Conservation (phyloP, 2,329 filamentous ascomycete species). For the Penicillium paneum region DNA sequence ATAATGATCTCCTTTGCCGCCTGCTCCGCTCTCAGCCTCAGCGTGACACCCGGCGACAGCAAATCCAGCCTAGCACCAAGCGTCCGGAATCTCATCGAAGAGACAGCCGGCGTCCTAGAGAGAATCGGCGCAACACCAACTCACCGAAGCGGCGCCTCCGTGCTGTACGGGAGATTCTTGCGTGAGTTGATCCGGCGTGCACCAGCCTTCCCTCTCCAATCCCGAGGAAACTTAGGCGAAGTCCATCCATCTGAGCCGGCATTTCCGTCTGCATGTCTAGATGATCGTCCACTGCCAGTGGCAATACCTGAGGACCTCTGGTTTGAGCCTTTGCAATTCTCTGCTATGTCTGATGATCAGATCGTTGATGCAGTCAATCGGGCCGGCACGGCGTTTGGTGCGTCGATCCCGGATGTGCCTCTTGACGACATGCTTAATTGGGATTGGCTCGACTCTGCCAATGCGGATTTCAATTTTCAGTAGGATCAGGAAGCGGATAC, state of each 20-base stretch:
- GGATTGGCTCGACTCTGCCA: constrained; percentile 53
- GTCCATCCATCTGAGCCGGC: constrained; percentile 13
- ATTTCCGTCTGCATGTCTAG: constrained; percentile 10
- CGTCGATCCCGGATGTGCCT: constrained; percentile 54
- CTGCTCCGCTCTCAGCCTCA: constrained; percentile 65
- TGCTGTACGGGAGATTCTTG: constrained; percentile 57
- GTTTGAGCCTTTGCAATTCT: constrained; percentile 59
- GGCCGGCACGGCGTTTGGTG: constrained; percentile 58
- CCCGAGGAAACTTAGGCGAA: constrained; percentile 1
- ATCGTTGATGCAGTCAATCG: constrained; percentile 64
- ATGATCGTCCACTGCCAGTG: constrained; percentile 10
- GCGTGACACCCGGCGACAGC: constrained; percentile 56
- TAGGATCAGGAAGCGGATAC: not conserved
- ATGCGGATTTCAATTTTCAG: constrained; percentile 30
- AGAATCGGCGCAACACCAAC: constrained; percentile 63
- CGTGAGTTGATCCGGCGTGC: constrained; percentile 47
- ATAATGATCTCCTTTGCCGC: constrained; percentile 77
- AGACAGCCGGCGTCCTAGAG: constrained; percentile 66
- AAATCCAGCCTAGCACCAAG: constrained; percentile 59
- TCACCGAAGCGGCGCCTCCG: constrained; percentile 66
- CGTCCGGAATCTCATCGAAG: constrained; percentile 62
- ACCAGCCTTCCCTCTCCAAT: constrained; percentile 21
- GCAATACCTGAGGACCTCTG: constrained; percentile 37
- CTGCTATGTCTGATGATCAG: constrained; percentile 67
- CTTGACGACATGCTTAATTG: constrained; percentile 59